Percentiles rank a stretch among this genome's conserved stretches.
Evolutionary conservation across 306 rosid species (phyloP).

Genomic region (Vigna angularis): DNA sequence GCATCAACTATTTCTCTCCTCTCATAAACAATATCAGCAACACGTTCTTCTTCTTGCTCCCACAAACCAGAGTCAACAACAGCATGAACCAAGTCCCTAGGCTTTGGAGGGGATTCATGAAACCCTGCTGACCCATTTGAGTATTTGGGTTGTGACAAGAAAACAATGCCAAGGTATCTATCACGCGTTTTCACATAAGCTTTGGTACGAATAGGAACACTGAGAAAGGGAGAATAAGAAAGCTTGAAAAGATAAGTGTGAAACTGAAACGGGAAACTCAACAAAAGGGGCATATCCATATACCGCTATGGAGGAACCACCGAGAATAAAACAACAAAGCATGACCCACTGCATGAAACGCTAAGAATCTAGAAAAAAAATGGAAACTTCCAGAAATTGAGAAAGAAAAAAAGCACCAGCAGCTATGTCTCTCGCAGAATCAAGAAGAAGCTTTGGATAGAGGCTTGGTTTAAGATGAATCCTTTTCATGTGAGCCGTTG

Average conservation of each 20-base stretch:
- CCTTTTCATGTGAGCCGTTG: slow-evolving; percentile 6
- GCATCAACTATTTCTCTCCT: slow-evolving; percentile 38
- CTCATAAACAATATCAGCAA: slow-evolving; percentile 40
- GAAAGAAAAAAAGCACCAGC: background rate
- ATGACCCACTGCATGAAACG: background rate
- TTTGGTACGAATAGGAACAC: slow-evolving; percentile 30
- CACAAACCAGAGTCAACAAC: slow-evolving; percentile 44
- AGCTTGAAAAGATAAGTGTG: slow-evolving; percentile 40
- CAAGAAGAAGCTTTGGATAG: slow-evolving; percentile 8
- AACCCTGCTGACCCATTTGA: slow-evolving; percentile 45
- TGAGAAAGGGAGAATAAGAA: slow-evolving; percentile 26
- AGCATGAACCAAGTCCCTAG: slow-evolving; percentile 41
- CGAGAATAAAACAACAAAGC: slow-evolving; percentile 24
- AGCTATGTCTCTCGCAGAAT: background rate
- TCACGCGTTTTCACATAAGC: background rate
- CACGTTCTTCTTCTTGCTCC: slow-evolving; percentile 42
- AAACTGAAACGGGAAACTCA: slow-evolving; percentile 49
- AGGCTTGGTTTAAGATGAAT: background rate
- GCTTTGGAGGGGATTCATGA: slow-evolving; percentile 39
- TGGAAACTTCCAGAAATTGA: background rate
- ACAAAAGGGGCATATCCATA: slow-evolving; percentile 41
- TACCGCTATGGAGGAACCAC: background rate
- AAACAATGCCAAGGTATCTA: slow-evolving; percentile 41
- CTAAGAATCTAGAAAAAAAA: background rate
- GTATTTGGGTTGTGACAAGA: slow-evolving; percentile 46